Conservation (phyloP, 495 filamentous ascomycete genomes). For the Margaritispora aquatica region DNA sequence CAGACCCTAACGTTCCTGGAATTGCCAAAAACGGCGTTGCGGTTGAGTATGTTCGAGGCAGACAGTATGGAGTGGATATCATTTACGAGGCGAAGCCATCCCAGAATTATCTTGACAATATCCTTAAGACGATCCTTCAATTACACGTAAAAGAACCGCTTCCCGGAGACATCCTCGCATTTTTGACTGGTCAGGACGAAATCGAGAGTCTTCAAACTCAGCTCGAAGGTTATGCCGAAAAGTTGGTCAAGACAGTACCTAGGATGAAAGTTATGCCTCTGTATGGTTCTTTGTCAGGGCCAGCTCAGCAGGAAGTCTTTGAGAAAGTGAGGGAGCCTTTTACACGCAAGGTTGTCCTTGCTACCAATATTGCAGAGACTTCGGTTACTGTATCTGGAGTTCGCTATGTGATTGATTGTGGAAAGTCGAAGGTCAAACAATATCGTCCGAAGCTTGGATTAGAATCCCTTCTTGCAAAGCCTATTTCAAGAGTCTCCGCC, state of each 20-base stretch:
- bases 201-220: constrained; percentile 77
- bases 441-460: constrained; percentile 80
- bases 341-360: constrained; percentile 83
- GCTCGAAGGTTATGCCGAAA: constrained; percentile 69
- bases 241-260: constrained; percentile 66
- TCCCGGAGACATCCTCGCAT: constrained; percentile 90
- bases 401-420: constrained; percentile 84
- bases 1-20: neutral
- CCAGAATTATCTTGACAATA: constrained; percentile 74
- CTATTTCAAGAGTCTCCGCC: constrained; percentile 88
- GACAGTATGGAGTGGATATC: constrained; percentile 80
- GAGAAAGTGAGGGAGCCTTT: constrained; percentile 59
- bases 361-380: constrained; percentile 97
- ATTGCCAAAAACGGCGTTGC: constrained; percentile 25
- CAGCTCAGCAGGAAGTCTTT: constrained; percentile 81
- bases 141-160: constrained; percentile 83
- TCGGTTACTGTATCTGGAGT: constrained; percentile 95
- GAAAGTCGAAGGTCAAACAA: constrained; percentile 90
- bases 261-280: constrained; percentile 50
- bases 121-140: constrained; percentile 79
- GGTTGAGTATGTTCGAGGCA: constrained; percentile 73
- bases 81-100: constrained; percentile 72
- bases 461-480: constrained; percentile 85
- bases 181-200: constrained; percentile 89
- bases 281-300: constrained; percentile 50